Base-by-base conservation (phyloP, 345 rosid species). In the Dipteronia dyeriana region DNA sequence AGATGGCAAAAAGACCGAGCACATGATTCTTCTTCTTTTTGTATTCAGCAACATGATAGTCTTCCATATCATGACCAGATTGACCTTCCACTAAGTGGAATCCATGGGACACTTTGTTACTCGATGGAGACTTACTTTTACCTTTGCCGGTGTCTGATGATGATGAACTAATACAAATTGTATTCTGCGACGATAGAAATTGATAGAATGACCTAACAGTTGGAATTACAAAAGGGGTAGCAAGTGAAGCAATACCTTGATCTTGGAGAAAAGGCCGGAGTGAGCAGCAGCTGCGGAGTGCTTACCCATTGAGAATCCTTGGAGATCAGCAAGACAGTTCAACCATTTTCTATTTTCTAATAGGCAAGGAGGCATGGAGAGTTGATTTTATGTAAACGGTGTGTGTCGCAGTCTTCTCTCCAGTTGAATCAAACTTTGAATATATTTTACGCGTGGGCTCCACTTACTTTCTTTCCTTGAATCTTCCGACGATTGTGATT, bases 31-130 rank as follows among this genome's bases (percentile, higher is more conserved):
- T 84, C 68, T 59, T 80, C 76, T 80, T 84, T 19, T 81, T 68
- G 79, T 86, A 88, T 70, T 88, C 89, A 26, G 91, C 91, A 16
- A 88, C 81, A 75, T 83, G 91, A 77, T 88, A 88, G 74, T 88
- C 91, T 76, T 88, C 91, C 91, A 88, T 88, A 47, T 86, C 85
- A 80, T 88, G 91, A 9, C 91, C 91, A n/a, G 91, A 88, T 76
- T 80, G 86, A 7, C 91, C 91, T 80, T 88, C 89, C 13, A 86
- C 87, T 53, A 88, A 79, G 79, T 88, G 89, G 76, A 84, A 88
- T 10, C 91, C 91, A 77, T 88, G 91, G 11, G 83, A 86, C 9
- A 86, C 79, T 75, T 54, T 73, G 66, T 73, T 79, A 78, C 54
- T 72, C 4, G 88, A 76, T 1, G 82, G 68, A 2, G 82, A 80